These are phyloP conservation scores for Globisporangium radiosum DNA, from an alignment of 352 stramenopile species.

Conservation along the genomic window DNA sequence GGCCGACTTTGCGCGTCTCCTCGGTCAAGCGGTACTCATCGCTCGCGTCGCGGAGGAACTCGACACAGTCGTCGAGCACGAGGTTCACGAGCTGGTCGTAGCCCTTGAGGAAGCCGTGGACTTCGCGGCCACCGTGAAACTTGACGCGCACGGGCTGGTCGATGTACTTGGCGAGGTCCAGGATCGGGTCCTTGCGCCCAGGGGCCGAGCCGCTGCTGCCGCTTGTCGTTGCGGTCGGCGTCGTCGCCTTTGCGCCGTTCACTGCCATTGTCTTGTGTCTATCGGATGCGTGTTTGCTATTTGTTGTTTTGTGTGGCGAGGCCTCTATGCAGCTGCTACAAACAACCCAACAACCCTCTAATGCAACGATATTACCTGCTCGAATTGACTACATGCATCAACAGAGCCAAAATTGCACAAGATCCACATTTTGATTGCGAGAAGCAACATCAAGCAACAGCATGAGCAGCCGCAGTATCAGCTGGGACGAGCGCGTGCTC, in stretches of 20 bases:
- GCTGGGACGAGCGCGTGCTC: slow-evolving; percentile 57
- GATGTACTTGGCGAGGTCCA: slow-evolving; percentile 94
- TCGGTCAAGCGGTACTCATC: slow-evolving; percentile 88
- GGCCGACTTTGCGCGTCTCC: slow-evolving; percentile 88
- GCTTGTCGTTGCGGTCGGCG: slow-evolving; percentile 12
- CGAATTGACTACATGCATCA: background rate
- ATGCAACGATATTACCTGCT: background rate
- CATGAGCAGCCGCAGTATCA: slow-evolving; percentile 35
- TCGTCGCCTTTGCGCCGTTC: slow-evolving; percentile 30
- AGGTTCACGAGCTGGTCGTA: slow-evolving; percentile 97
- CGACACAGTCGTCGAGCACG: slow-evolving; percentile 94
- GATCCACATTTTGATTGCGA: too few relatives aligned
- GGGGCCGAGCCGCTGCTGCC: slow-evolving; percentile 16
- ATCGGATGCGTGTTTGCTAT: too few relatives aligned
- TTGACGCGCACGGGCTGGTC: slow-evolving; percentile 93
- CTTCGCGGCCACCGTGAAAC: slow-evolving; percentile 91
- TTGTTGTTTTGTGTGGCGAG: too few relatives aligned
- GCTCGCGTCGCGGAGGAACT: slow-evolving; percentile 91
- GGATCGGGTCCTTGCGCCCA: slow-evolving; percentile 77
- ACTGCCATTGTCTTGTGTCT: slow-evolving; percentile 34
- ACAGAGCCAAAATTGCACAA: too few relatives aligned
- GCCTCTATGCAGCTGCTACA: too few relatives aligned
- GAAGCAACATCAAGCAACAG: background rate
- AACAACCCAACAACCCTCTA: too few relatives aligned
- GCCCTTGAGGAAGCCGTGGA: slow-evolving; percentile 90